A percentile compares a stretch with the other conserved stretches of the same genome.
Evolutionary conservation across 2,329 filamentous ascomycete species (phyloP).

Genomic region (Lachnellula occidentalis): DNA sequence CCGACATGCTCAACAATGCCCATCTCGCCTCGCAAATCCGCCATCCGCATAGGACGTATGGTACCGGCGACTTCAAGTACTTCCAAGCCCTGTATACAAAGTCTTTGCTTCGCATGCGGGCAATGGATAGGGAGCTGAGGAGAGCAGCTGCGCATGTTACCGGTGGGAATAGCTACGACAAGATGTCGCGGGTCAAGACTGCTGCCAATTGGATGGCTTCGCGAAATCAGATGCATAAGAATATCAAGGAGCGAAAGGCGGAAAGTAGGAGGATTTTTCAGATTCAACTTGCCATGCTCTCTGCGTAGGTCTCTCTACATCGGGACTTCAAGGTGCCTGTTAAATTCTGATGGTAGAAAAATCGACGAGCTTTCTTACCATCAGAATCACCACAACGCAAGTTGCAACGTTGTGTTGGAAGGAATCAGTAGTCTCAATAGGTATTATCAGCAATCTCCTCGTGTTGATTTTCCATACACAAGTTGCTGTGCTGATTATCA

Average conservation of each 20-base stretch:
- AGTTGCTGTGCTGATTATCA: neutral
- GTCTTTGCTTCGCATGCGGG: constrained; percentile 14
- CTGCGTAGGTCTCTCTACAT: constrained; percentile 14
- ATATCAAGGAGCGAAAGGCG: constrained; percentile 17
- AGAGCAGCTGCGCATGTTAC: constrained; percentile 8
- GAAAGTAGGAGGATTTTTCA: constrained; percentile 20
- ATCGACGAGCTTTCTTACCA: constrained; percentile 22
- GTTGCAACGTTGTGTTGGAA: constrained; percentile 8
- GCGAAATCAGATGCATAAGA: constrained; percentile 15
- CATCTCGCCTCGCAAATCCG: constrained; percentile 17
- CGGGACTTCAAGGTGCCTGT: neutral
- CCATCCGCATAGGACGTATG: constrained; percentile 15
- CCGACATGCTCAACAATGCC: constrained; percentile 21
- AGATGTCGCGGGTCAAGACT: constrained; percentile 18
- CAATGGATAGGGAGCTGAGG: constrained; percentile 15
- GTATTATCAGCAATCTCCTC: constrained; percentile 2
- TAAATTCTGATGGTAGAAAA: constrained; percentile 13
- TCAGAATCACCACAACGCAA: constrained; percentile 18
- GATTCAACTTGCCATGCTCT: constrained; percentile 20
- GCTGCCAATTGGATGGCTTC: constrained; percentile 18
- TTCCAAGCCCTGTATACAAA: constrained; percentile 16
- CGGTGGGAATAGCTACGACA: constrained; percentile 15
- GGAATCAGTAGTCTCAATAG: constrained; percentile 5
- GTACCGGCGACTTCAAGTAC: constrained; percentile 19
- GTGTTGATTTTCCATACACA: constrained; percentile 7